Base-by-base conservation (phyloP, 768 basidiomycete genomes). In the Myochromella boudieri region DNA sequence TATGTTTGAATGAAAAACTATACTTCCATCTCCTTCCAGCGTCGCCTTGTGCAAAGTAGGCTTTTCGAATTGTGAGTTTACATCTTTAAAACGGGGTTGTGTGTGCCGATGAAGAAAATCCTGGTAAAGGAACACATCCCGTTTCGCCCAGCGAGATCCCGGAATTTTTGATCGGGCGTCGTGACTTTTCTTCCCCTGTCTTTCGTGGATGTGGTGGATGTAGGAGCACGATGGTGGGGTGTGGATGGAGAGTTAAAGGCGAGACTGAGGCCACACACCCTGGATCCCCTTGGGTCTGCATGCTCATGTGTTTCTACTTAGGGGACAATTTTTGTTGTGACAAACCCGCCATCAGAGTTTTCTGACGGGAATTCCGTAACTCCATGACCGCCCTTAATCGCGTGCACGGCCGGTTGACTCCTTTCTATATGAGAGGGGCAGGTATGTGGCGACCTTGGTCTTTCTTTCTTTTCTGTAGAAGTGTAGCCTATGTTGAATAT, bases 81-180 rank as follows among this genome's bases (percentile, higher is more conserved):
- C 54, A 50, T 27, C 58, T 50, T 49, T 17, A 41, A 53, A 52
- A 49, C 47, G 25, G 27, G 31, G 34, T 58, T 53, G 52, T 41
- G 54, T 45, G 51, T 48, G 73, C 80, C 85, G 62, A 77, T 64
- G 89, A 91, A 63, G 87, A 91, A 68, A 78, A 84, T 71, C 84
- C 88, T 91, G 88, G 88, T 91, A 91, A 91, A 85, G 71, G 78
- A 64, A 91, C 80, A 69, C 81, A 86, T 72, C 88, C 83, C 81
- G 73, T 71, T 62, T 63, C 60, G 68, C 61, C 51, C 38, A 22
- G 57, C 60, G 66, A 61, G 66, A 66, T 72, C 69, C 68, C 59
- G n/a, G n/a, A n/a, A 59, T 50, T 21, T n/a, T 41, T 48, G 39
- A 28, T 56, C 63, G 68, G 66, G 65, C 60, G 61, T 59, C 53